Evolutionary conservation across 495 filamentous ascomycete genomes (phyloP).

Genomic region (Trichoderma parareesei): DNA sequence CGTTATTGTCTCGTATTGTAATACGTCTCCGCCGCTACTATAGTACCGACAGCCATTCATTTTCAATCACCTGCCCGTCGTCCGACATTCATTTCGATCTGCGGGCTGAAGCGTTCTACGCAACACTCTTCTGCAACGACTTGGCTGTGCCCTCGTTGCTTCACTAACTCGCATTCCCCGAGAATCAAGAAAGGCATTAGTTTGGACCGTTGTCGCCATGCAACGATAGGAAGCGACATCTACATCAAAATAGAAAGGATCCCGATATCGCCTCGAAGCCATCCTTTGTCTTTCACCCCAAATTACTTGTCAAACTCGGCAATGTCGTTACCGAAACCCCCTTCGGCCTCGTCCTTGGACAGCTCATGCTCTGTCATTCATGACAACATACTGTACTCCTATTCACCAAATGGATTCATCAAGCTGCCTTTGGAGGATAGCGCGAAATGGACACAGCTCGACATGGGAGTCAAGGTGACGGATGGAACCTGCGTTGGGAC

Average conservation of each 20-base stretch:
- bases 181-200: neutral
- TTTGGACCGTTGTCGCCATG: neutral
- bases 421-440: constrained; percentile 60
- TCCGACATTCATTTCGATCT: neutral
- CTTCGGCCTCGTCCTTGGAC: constrained; percentile 50
- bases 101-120: neutral
- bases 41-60: constrained; percentile 2
- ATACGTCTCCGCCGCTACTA: neutral
- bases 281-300: neutral
- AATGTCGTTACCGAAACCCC: constrained; percentile 62
- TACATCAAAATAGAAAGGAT: neutral
- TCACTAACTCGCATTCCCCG: neutral
- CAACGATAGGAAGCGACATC: neutral
- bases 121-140: neutral
- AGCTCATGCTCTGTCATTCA: constrained; percentile 77
- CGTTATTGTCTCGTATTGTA: neutral
- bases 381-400: constrained; percentile 80
- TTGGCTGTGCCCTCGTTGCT: constrained; percentile 1
- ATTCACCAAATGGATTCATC: constrained; percentile 66
- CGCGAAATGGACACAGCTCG: constrained; percentile 59
- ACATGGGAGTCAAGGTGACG: constrained; percentile 56
- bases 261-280: neutral
- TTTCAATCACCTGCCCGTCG: neutral
- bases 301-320: neutral
- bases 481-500: constrained; percentile 73